These are phyloP conservation scores for Mallotus repandus DNA, from an alignment of 441 rosid genomes.

Conservation along the genomic window DNA sequence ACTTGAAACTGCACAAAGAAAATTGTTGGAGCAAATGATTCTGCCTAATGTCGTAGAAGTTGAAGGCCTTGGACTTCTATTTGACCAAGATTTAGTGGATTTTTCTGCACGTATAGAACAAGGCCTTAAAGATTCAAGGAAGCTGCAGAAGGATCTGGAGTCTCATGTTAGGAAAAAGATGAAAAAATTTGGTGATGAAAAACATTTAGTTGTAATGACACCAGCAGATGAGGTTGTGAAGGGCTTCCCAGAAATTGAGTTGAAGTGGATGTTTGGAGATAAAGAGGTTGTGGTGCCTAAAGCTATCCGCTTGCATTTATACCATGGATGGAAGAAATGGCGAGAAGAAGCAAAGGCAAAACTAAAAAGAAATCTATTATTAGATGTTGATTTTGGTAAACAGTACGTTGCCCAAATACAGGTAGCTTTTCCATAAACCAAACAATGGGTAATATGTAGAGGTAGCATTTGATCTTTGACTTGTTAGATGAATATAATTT, in stretches of 20 bases:
- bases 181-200: conserved; percentile 76
- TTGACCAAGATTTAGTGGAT: conserved; percentile 58
- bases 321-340: conserved; percentile 97
- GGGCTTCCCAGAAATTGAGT: conserved; percentile 86
- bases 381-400: conserved; percentile 80
- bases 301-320: conserved; percentile 67
- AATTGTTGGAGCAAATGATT: conserved; percentile 70
- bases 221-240: conserved; percentile 73
- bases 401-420: conserved; percentile 68
- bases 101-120: conserved; percentile 64
- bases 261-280: conserved; percentile 95
- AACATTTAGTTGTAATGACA: conserved; percentile 57
- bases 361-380: conserved; percentile 64
- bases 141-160: conserved; percentile 69
- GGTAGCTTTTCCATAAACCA: conserved; percentile 43
- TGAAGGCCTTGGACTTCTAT: conserved; percentile 64
- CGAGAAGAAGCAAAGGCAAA: conserved; percentile 86
- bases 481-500: conserved; percentile 4
- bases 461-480: conserved; percentile 5
- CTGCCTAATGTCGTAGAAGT: conserved; percentile 70
- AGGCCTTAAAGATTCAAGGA: conserved; percentile 69
- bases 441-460: conserved; percentile 7
- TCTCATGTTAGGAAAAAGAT: conserved; percentile 60
- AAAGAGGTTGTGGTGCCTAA: conserved; percentile 85
- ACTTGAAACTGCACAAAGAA: conserved; percentile 67